phyloP scores from a whole-genome alignment of 345 rosid species.

The Boechera divaricarpa region DNA sequence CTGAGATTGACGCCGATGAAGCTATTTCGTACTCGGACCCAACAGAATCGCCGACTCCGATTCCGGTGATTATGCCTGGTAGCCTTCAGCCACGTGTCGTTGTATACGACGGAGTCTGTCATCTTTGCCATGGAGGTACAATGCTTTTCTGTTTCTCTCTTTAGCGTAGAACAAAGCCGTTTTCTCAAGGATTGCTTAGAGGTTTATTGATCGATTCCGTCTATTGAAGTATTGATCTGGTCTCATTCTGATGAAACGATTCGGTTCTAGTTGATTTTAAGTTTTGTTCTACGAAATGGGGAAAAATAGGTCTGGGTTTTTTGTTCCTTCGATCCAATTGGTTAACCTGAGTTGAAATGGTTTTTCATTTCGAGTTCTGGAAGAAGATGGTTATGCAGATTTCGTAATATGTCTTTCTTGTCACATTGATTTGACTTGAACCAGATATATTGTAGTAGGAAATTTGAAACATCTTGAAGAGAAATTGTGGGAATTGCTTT shows the following conservation, averaged over 20 bases:
- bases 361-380: neutral
- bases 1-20: constrained; percentile 49
- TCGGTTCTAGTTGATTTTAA: neutral
- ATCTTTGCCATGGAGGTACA: constrained; percentile 92
- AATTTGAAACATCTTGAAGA: neutral
- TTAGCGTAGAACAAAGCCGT: neutral
- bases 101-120: constrained; percentile 93
- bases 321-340: neutral
- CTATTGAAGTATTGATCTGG: neutral
- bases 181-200: neutral
- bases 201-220: constrained; percentile 13
- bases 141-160: neutral
- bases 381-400: constrained; percentile 1
- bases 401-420: neutral
- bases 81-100: constrained; percentile 92
- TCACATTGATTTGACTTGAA: constrained; percentile 18
- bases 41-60: constrained; percentile 43
- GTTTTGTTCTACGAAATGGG: neutral
- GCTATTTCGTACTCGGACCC: constrained; percentile 45
- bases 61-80: constrained; percentile 47
- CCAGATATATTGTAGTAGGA: neutral
- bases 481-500: constrained; percentile 1
- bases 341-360: constrained; percentile 5
- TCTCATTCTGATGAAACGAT: neutral
- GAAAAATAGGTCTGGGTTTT: neutral